A percentile compares a stretch with the other conserved stretches of the same genome.
Conservation (phyloP, 2,329 filamentous ascomycete genomes). For the Macrophomina phaseolina region DNA sequence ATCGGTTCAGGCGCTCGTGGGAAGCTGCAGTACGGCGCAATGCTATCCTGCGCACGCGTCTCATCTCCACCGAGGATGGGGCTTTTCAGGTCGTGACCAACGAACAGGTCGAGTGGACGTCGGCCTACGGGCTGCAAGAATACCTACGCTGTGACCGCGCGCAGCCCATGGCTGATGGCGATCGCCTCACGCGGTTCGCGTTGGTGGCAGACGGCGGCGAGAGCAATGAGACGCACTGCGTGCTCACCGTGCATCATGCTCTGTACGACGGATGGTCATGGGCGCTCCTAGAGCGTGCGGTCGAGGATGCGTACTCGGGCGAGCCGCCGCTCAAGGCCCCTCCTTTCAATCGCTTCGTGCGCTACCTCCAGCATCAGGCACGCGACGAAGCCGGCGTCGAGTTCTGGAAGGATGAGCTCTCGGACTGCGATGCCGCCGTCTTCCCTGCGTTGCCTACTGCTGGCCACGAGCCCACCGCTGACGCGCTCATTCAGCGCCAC, state of each 20-base stretch:
- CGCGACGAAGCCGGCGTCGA: neutral
- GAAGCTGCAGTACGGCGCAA: neutral
- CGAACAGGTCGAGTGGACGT: slow-evolving; percentile 31
- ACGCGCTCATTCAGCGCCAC: neutral
- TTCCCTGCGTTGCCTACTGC: neutral
- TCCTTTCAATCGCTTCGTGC: neutral
- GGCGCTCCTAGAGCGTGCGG: slow-evolving; percentile 67
- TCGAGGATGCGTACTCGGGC: neutral
- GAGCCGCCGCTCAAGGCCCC: neutral
- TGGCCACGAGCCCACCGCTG: neutral
- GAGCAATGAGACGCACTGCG: slow-evolving; percentile 34
- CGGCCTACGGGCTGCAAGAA: slow-evolving; percentile 10
- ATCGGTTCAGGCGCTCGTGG: slow-evolving; percentile 43
- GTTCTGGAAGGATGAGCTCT: neutral
- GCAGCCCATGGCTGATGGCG: slow-evolving; percentile 47
- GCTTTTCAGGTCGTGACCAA: slow-evolving; percentile 41
- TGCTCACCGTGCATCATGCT: neutral
- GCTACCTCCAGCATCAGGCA: neutral
- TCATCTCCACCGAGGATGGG: slow-evolving; percentile 37
- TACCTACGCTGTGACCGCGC: slow-evolving; percentile 41
- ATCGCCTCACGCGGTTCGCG: slow-evolving; percentile 45
- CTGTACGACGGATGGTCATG: slow-evolving; percentile 43
- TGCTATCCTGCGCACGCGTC: neutral
- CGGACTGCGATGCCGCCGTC: neutral
- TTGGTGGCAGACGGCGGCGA: too few species aligned